These are phyloP conservation scores for Pichia sp. DNA, from an alignment of 1,139 yeast species.

Conservation along the genomic window DNA sequence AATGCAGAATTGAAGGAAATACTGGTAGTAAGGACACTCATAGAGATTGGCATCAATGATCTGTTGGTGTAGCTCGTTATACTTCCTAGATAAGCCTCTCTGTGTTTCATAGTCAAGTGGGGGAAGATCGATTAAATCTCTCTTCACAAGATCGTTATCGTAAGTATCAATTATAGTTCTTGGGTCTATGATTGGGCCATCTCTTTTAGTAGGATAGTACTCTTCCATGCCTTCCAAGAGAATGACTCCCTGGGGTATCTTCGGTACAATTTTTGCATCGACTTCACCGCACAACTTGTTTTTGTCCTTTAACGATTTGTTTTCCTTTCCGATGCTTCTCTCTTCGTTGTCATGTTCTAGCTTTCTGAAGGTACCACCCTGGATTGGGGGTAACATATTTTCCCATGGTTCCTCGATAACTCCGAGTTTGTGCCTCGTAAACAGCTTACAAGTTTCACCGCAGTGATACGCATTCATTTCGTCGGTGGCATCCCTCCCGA, in stretches of 20 bases:
- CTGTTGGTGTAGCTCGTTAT: slow-evolving; percentile 55
- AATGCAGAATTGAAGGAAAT: slow-evolving; percentile 61
- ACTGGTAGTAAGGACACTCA: slow-evolving; percentile 68
- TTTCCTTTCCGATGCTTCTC: not conserved
- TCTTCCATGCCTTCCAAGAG: slow-evolving; percentile 38
- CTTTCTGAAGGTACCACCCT: slow-evolving; percentile 59
- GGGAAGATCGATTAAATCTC: slow-evolving; percentile 57
- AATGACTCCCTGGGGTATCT: slow-evolving; percentile 46
- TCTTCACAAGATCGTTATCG: slow-evolving; percentile 51
- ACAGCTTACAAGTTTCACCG: slow-evolving; percentile 48
- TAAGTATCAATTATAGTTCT: slow-evolving; percentile 49
- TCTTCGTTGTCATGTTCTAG: slow-evolving; percentile 19
- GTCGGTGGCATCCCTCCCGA: slow-evolving; percentile 87
- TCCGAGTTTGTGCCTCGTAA: slow-evolving; percentile 61
- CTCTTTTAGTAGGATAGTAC: slow-evolving; percentile 36
- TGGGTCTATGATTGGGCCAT: slow-evolving; percentile 50
- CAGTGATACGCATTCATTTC: slow-evolving; percentile 84
- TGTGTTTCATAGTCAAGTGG: slow-evolving; percentile 67
- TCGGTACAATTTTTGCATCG: slow-evolving; percentile 40
- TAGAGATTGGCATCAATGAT: slow-evolving; percentile 59
- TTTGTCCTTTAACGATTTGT: not conserved
- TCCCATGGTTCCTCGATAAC: slow-evolving; percentile 59
- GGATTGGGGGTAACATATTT: slow-evolving; percentile 80
- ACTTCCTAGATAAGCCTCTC: slow-evolving; percentile 48
- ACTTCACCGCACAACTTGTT: slow-evolving; percentile 37